Percentiles rank a stretch among this genome's conserved stretches.
Evolutionary conservation across 805 yeast species (phyloP).

Genomic region (Ogataea kodamae): DNA sequence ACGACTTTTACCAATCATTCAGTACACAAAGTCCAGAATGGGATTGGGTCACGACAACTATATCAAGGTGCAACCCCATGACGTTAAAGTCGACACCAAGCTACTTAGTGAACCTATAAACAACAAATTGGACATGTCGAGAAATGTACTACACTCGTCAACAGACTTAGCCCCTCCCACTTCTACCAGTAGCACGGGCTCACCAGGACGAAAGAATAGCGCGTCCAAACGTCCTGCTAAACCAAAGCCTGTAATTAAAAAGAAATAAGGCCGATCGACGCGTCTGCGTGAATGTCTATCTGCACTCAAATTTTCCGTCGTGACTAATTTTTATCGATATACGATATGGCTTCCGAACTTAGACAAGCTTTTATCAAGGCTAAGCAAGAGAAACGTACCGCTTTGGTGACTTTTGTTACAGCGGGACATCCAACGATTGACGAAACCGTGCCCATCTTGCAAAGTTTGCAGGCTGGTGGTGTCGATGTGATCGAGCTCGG

Average conservation of each 20-base stretch:
- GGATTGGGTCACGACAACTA: conserved; percentile 48
- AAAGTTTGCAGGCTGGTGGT: conserved; percentile 92
- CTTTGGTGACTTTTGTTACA: conserved; percentile 87
- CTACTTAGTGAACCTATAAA: conserved; percentile 13
- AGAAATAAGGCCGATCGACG: conserved; percentile 12
- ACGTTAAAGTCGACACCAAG: conserved; percentile 25
- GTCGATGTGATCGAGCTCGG: conserved; percentile 94
- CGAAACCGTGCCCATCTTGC: conserved; percentile 81
- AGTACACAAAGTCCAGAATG: conserved; percentile 46
- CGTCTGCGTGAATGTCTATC: conserved; percentile 1
- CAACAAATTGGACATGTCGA: conserved; percentile 8
- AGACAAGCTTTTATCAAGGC: conserved; percentile 35
- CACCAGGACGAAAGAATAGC: conserved; percentile 6
- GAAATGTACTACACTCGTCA: conserved; percentile 2
- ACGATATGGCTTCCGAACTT: conserved; percentile 30
- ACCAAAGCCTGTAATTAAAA: conserved; percentile 11
- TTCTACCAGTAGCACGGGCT: conserved; percentile 3
- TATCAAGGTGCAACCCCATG: conserved; percentile 28
- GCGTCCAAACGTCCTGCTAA: conserved; percentile 8
- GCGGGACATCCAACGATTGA: conserved; percentile 90
- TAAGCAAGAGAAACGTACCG: conserved; percentile 57
- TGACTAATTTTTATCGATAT: conserved; percentile 8
- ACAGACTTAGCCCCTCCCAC: conserved; percentile 3
- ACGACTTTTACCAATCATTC: conserved; percentile 46
- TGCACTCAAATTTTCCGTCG: conserved; percentile 1